phyloP scores from a whole-genome alignment of 805 yeast genomes.

The Metschnikowia dekortorum region DNA sequence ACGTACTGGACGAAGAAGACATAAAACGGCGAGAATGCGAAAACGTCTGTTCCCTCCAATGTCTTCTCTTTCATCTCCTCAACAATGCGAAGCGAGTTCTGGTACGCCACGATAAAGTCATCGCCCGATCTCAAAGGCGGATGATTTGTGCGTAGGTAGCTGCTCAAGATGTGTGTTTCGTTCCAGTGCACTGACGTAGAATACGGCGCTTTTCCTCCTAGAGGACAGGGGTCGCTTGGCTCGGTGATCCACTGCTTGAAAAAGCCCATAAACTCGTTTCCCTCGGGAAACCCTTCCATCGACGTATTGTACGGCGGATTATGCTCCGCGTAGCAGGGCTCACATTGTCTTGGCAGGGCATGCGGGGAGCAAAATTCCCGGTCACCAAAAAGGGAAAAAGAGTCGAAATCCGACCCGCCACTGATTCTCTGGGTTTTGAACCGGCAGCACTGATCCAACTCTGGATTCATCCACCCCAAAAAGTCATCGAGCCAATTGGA shows the following conservation, averaged over 20 bases:
- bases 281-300: slow-evolving; percentile 82
- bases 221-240: slow-evolving; percentile 84
- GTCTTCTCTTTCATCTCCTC: slow-evolving; percentile 44
- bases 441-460: slow-evolving; percentile 80
- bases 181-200: slow-evolving; percentile 43
- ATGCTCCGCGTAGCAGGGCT: slow-evolving; percentile 61
- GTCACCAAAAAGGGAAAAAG: neutral
- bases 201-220: slow-evolving; percentile 95
- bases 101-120: slow-evolving; percentile 79
- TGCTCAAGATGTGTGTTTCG: slow-evolving; percentile 41
- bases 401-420: neutral
- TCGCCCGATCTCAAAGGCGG: slow-evolving; percentile 72
- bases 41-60: slow-evolving; percentile 45
- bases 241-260: slow-evolving; percentile 81
- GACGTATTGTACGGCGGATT: slow-evolving; percentile 60
- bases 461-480: slow-evolving; percentile 81
- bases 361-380: slow-evolving; percentile 59
- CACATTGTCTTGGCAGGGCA: slow-evolving; percentile 68
- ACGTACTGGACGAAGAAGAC: slow-evolving; percentile 87
- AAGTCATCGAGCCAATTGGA: slow-evolving; percentile 94
- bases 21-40: slow-evolving; percentile 92
- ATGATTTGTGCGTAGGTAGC: slow-evolving; percentile 79
- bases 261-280: slow-evolving; percentile 61
- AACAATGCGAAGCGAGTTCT: slow-evolving; percentile 64
- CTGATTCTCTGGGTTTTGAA: slow-evolving; percentile 40